Base-by-base conservation (phyloP, 1,139 yeast genomes). In the Magnusiomyces tetraspermus region DNA sequence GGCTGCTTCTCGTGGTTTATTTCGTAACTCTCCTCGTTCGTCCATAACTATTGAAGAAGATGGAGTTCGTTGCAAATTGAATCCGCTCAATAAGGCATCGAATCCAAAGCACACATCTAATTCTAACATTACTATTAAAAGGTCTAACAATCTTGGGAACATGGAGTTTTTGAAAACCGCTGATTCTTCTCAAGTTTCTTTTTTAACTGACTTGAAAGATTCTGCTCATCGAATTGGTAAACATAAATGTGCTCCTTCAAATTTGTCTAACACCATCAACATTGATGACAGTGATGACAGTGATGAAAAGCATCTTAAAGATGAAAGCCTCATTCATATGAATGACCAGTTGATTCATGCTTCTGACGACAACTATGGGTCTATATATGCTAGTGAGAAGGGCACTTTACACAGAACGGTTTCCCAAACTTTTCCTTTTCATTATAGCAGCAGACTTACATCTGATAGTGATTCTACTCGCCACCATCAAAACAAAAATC, bases 41-140 rank as follows among this genome's bases (percentile, higher is more conserved):
- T 58, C 65, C 10, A 49, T 61, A 22, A 63, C 60, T n/a, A 56
- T 58, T 46, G 67, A 62, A 30, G 57, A 58, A 22, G 65, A 60
- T 37, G 57, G 56, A 10, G 61, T 58, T 10, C 50, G 54, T 26
- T 56, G 58, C 13, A 58, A 59, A 4, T 54, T 61, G 26, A 69
- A 69, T 13, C 76, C 76, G 3, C 62, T 69, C 46, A 90, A 90
- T 65, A 79, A 81, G 42, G 97, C 97, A 0, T 73, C 84, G 17
- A 85, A 89, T 64, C 97, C 97, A 2, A 71, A 85, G 56, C 80
- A 79, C 53, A 84, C 95, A 0, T 77, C 75, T 48, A 87, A 85
- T 61, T 67, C 84, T 49, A 70, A 68, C 55, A 73, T 71, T 50
- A 71, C 71, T 26, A 71, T 71, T 60, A 71, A 71, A 43, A 21